Conservation (phyloP, 2,329 filamentous ascomycete species). For the Curvularia verruculosa region DNA sequence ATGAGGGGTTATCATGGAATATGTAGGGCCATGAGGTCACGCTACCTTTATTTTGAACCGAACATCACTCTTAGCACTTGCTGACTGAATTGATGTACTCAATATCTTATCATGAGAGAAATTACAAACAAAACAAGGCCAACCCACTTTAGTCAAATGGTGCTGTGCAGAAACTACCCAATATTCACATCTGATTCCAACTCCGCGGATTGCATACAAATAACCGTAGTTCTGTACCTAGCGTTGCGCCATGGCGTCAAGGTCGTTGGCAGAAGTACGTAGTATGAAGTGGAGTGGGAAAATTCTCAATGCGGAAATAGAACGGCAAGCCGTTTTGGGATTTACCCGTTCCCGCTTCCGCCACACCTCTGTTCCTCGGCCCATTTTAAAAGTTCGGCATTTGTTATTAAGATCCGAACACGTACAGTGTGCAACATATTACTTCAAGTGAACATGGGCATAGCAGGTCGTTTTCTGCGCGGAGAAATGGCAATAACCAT, state of each 20-base stretch:
- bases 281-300: not conserved
- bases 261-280: not conserved
- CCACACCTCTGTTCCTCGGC: not conserved
- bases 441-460: not conserved
- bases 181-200: too few species aligned
- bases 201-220: not conserved
- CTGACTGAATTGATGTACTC: not conserved
- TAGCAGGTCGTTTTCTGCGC: not conserved
- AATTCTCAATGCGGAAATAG: not conserved
- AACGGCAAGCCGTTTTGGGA: not conserved
- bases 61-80: too few species aligned
- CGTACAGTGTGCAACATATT: not conserved
- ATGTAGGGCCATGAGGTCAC: not conserved
- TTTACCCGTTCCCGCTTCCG: conserved; percentile 8
- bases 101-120: too few species aligned
- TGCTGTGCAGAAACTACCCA: not conserved
- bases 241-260: not conserved
- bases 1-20: too few species aligned
- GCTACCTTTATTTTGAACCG: not conserved
- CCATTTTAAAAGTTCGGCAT: not conserved
- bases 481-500: not conserved
- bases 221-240: not conserved
- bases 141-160: not conserved
- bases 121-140: not conserved
- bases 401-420: not conserved